Conservation (phyloP, 352 stramenopile species). For the Discostella stelligera region DNA sequence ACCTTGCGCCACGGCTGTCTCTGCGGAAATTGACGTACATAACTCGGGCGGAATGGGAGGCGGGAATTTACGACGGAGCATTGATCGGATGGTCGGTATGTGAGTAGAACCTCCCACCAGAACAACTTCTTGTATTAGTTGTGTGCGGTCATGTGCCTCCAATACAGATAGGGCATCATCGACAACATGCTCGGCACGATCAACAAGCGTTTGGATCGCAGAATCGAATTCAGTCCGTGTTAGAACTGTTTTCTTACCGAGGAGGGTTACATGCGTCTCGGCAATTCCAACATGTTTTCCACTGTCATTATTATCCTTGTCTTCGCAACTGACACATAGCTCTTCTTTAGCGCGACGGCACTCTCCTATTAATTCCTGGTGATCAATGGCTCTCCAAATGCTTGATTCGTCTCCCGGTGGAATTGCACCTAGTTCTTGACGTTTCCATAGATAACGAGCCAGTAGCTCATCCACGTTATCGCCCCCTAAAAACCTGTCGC, state of each 20-base stretch:
- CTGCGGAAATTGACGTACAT: constrained; percentile 67
- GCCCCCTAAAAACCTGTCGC: constrained; percentile 66
- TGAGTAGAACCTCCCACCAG: constrained; percentile 74
- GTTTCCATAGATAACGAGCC: constrained; percentile 30
- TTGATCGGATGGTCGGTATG: constrained; percentile 60
- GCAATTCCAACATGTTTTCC: constrained; percentile 10
- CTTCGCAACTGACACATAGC: constrained; percentile 58
- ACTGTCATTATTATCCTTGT: constrained; percentile 10
- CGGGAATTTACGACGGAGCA: constrained; percentile 71
- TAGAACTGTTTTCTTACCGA: constrained; percentile 33
- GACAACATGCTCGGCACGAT: constrained; percentile 58
- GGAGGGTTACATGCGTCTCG: constrained; percentile 15
- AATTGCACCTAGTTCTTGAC: neutral
- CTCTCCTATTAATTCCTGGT: constrained; percentile 49
- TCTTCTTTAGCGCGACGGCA: constrained; percentile 75
- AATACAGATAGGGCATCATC: constrained; percentile 47
- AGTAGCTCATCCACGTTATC: constrained; percentile 79
- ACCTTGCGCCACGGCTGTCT: constrained; percentile 75
- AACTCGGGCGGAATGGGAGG: constrained; percentile 57
- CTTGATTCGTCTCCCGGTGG: neutral
- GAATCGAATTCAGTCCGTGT: constrained; percentile 61
- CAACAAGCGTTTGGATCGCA: constrained; percentile 54
- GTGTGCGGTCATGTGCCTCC: neutral
- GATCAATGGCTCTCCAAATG: constrained; percentile 35
- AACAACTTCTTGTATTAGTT: constrained; percentile 71